Evolutionary conservation across 2,329 filamentous ascomycete genomes (phyloP), one percentile per base, ranked within the genome.

Genomic region (Fusarium vanettenii): DNA sequence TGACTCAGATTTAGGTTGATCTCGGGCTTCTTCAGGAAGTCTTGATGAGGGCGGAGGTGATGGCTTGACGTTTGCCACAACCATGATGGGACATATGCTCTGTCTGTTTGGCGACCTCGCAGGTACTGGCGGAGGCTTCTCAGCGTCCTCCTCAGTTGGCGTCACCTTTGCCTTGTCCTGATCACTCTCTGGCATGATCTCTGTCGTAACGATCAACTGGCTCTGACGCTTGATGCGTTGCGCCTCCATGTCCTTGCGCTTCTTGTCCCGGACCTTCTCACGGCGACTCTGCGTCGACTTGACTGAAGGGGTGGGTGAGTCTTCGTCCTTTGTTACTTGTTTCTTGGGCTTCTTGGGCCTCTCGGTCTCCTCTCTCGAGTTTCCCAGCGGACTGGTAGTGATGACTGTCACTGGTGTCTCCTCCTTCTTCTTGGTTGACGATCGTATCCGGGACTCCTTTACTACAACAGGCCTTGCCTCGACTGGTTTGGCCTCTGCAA

Each of bases 221-320:
- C 66, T 75, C 41, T 75, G 70, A n/a, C 72, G 74, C 27, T 74
- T 78, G 20, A 78, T 31, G 27, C 48, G 64, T 16, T 77, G 80
- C 6, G 82, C 80, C 66, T 85, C 83, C 67, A 86, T 80, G 37
- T 86, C 85, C 18, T 83, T 79, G 61, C 80, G 79, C 69, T 85
- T 86, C 75, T 81, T 82, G 20, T 85, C 82, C 25, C 81, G 82
- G 6, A 86, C 85, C 55, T 79, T 81, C 7, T 85, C 84, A 20
- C 79, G 79, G 18, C 84, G 82, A 48, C 77, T 84, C 35, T 79
- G 76, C 6, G 77, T 65, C 16, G 79, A 80, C 11, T 48, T 69
- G n/a, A 70, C 66, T 7, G 75, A 67, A 2, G 78, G 74, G 3
- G 72, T 31, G 16, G 73, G 71, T 56, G 64, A 63, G 73, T 68